A percentile compares a stretch with the other conserved stretches of the same genome.
phyloP scores from a whole-genome alignment of 2,329 filamentous ascomycete species.

The Onygena corvina region DNA sequence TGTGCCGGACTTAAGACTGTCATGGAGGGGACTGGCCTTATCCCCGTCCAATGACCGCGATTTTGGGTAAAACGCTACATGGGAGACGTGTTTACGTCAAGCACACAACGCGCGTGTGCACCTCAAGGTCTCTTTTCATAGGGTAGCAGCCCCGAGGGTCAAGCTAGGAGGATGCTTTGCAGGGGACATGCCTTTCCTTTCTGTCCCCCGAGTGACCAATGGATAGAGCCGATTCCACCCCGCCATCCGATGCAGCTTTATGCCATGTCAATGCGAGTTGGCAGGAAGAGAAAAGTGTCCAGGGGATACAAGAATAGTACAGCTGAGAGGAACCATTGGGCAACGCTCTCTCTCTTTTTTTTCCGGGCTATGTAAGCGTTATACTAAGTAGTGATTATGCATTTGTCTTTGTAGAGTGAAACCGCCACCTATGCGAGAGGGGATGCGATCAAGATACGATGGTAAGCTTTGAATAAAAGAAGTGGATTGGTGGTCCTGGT shows the following conservation, averaged over 20 bases:
- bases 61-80: too few species aligned
- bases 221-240: background rate
- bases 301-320: background rate
- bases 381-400: background rate
- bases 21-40: too few species aligned
- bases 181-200: too few species aligned
- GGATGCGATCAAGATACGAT: background rate
- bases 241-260: background rate
- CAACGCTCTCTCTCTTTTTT: background rate
- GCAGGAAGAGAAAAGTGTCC: background rate
- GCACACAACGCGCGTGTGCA: too few species aligned
- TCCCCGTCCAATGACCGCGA: too few species aligned
- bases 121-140: too few species aligned
- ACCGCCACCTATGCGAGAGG: background rate
- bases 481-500: background rate
- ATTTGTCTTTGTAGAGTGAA: slow-evolving; percentile 4
- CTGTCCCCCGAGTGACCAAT: background rate
- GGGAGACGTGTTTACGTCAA: too few species aligned
- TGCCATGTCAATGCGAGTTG: too few species aligned
- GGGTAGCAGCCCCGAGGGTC: too few species aligned
- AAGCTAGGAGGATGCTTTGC: too few species aligned
- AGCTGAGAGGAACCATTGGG: background rate
- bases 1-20: too few species aligned
- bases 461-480: background rate
- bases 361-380: background rate